phyloP scores from a whole-genome alignment of 2,329 filamentous ascomycete genomes.

The Dichotomopilus funicola region DNA sequence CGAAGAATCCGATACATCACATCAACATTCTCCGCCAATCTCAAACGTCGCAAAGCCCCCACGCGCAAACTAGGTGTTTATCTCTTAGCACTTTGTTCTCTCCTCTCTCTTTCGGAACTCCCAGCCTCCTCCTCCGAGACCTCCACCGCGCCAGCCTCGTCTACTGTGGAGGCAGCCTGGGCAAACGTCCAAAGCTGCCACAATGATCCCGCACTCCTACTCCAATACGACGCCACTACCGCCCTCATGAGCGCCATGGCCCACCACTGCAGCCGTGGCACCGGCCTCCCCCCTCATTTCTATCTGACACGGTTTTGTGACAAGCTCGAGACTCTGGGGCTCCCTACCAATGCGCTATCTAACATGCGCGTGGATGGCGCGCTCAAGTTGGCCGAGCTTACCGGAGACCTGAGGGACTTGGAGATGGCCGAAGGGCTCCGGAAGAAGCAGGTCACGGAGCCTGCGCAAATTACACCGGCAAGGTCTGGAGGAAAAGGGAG shows the following conservation, averaged over 20 bases:
- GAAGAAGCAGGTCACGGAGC: neutral
- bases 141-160: neutral
- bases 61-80: constrained; percentile 20
- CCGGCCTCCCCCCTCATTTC: constrained; percentile 31
- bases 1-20: constrained; percentile 26
- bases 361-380: constrained; percentile 41
- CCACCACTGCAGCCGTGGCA: constrained; percentile 40
- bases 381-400: constrained; percentile 46
- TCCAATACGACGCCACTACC: constrained; percentile 31
- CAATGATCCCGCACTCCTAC: constrained; percentile 10
- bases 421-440: constrained; percentile 45
- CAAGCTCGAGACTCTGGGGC: constrained; percentile 32
- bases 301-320: constrained; percentile 37
- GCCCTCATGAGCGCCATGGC: constrained; percentile 41
- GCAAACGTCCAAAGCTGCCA: constrained; percentile 6
- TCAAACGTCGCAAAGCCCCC: constrained; percentile 18
- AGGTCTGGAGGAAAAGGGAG: constrained; percentile 1
- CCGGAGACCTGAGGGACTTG: constrained; percentile 46
- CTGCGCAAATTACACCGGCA: no score
- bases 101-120: constrained; percentile 13
- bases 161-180: constrained; percentile 17
- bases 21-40: constrained; percentile 24
- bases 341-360: constrained; percentile 30
- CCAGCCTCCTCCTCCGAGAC: neutral
- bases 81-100: constrained; percentile 19